A percentile compares a stretch with the other conserved stretches of the same genome.
phyloP scores from a whole-genome alignment of 352 stramenopile species.

The Phytophthora melonis region DNA sequence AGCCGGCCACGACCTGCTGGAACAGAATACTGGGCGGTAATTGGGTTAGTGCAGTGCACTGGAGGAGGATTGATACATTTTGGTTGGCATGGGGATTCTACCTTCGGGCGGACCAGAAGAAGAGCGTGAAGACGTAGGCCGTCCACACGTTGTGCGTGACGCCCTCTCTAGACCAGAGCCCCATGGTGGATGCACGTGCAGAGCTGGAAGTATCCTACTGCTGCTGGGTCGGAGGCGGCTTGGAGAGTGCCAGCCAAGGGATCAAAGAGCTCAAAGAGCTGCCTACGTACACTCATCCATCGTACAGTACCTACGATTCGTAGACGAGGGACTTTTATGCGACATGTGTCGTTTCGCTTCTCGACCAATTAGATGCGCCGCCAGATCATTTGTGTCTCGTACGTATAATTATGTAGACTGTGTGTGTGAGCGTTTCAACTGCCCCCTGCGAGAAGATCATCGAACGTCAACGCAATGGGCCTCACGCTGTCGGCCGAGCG shows the following conservation, averaged over 20 bases:
- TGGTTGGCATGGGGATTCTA: constrained; percentile 2
- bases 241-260: constrained; percentile 9
- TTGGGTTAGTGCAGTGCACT: no score
- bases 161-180: constrained; percentile 27
- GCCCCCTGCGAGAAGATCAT: constrained; percentile 14
- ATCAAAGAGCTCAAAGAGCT: constrained; percentile 4
- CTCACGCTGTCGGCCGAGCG: constrained; percentile 34
- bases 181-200: constrained; percentile 17
- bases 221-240: background rate
- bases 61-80: constrained; percentile 4
- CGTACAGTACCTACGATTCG: no score
- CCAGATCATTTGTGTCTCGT: background rate
- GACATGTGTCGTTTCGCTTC: constrained; percentile 30
- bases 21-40: constrained; percentile 65
- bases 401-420: background rate
- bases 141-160: constrained; percentile 69
- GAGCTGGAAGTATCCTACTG: background rate
- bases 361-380: background rate
- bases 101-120: constrained; percentile 77
- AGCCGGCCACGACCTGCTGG: constrained; percentile 80
- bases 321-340: constrained; percentile 10
- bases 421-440: background rate
- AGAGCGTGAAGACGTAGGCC: constrained; percentile 79
- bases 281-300: constrained; percentile 26
- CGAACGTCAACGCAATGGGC: constrained; percentile 16